These are phyloP conservation scores for Nepenthes alata DNA, from an alignment of 179 eudicot genomes.

Conservation along the genomic window DNA sequence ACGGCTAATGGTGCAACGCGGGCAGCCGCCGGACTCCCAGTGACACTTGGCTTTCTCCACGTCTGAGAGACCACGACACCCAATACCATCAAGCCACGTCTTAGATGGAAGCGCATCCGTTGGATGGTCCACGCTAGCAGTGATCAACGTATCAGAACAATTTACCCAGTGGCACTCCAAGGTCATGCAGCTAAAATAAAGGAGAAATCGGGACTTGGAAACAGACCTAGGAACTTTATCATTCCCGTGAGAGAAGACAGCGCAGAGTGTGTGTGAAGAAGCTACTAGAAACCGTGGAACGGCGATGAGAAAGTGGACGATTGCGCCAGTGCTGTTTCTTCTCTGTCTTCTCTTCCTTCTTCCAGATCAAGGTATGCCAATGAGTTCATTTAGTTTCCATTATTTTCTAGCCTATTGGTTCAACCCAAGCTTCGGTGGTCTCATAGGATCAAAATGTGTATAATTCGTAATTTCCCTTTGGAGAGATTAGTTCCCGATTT, in stretches of 20 bases:
- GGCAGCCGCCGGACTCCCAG: too few species aligned
- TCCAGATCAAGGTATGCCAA: conserved; percentile 68
- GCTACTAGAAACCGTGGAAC: conserved; percentile 17
- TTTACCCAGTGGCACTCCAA: conserved; percentile 19
- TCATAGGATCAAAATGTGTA: not conserved
- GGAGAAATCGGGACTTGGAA: conserved; percentile 9
- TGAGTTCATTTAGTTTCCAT: not conserved
- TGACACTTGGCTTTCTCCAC: too few species aligned
- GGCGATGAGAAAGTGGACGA: conserved; percentile 78
- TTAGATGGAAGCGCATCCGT: conserved; percentile 15
- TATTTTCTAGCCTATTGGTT: not conserved
- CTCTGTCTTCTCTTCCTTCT: conserved; percentile 60
- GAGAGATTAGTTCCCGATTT: too few species aligned
- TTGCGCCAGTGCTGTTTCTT: conserved; percentile 57
- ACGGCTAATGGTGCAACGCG: too few species aligned
- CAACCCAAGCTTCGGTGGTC: not conserved
- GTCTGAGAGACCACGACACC: conserved; percentile 9
- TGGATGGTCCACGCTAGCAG: conserved; percentile 45
- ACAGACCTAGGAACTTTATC: not conserved
- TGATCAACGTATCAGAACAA: conserved; percentile 26
- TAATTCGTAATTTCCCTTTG: not conserved
- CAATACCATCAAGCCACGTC: conserved; percentile 50
- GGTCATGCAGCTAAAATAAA: conserved; percentile 8
- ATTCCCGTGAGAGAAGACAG: not conserved
- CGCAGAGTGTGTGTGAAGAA: conserved; percentile 9